phyloP scores from a whole-genome alignment of 208 protist genomes.

The Angomonas deanei region DNA sequence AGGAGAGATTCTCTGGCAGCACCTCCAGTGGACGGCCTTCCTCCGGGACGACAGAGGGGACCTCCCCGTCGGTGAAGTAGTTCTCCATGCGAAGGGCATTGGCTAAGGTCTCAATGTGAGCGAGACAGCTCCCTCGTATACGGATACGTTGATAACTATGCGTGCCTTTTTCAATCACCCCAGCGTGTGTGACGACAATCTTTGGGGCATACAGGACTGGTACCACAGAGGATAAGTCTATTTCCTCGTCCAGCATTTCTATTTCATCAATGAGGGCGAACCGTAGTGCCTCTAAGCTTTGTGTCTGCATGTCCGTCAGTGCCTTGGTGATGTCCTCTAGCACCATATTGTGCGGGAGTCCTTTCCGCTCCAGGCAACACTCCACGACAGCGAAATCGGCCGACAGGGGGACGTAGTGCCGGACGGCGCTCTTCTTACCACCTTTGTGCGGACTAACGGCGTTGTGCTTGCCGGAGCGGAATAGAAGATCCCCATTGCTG shows the following conservation, averaged over 20 bases:
- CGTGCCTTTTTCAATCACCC: conserved; percentile 71
- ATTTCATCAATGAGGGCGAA: conserved; percentile 52
- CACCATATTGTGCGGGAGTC: conserved; percentile 78
- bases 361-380: conserved; percentile 74
- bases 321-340: conserved; percentile 72
- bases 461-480: too few species aligned
- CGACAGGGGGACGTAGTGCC: conserved; percentile 38
- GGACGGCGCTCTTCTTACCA: conserved; percentile 9
- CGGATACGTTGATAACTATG: conserved; percentile 83
- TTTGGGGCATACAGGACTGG: conserved; percentile 83
- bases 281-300: conserved; percentile 61
- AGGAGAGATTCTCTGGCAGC: conserved; percentile 26
- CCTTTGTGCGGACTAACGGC: neutral
- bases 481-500: too few species aligned
- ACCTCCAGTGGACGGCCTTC: neutral
- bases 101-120: conserved; percentile 66
- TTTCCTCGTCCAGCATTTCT: conserved; percentile 10
- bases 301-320: conserved; percentile 63
- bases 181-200: conserved; percentile 72
- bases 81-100: conserved; percentile 35
- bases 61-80: conserved; percentile 41
- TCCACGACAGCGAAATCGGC: conserved; percentile 79
- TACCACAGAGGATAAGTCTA: conserved; percentile 19
- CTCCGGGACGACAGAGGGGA: neutral
- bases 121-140: conserved; percentile 77